Evolutionary conservation across 1,284 basidiomycete genomes (phyloP).

Genomic region (Agaricales sp.): DNA sequence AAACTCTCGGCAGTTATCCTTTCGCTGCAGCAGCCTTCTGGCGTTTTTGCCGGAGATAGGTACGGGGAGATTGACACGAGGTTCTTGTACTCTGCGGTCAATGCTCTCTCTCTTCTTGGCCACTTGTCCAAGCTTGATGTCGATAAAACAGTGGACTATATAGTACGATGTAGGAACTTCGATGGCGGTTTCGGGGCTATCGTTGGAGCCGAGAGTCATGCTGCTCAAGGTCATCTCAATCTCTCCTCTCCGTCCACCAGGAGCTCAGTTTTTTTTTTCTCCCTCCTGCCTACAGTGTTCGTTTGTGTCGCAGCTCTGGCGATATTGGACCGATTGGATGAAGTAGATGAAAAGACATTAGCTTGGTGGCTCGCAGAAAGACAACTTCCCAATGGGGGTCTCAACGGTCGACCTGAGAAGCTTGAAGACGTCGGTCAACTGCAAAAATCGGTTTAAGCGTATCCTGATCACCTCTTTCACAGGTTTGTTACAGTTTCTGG

Average conservation of each 20-base stretch:
- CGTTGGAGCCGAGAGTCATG: slow-evolving; percentile 86
- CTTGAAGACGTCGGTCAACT: slow-evolving; percentile 76
- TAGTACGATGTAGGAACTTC: slow-evolving; percentile 79
- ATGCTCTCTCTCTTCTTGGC: slow-evolving; percentile 75
- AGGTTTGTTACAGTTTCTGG: slow-evolving; percentile 99
- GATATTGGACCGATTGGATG: slow-evolving; percentile 75
- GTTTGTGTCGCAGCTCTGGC: slow-evolving; percentile 84
- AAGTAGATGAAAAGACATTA: slow-evolving; percentile 66
- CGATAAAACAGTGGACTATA: slow-evolving; percentile 64
- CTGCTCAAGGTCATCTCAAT: slow-evolving; percentile 63
- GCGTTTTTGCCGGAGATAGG: slow-evolving; percentile 83
- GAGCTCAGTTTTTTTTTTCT: slow-evolving; percentile 6
- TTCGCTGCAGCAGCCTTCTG: slow-evolving; percentile 75
- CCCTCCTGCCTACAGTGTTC: slow-evolving; percentile 54
- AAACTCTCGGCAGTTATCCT: slow-evolving; percentile 56
- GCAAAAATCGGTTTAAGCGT: neutral
- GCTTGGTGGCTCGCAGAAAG: slow-evolving; percentile 92
- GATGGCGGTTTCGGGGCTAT: slow-evolving; percentile 89
- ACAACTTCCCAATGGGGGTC: slow-evolving; percentile 86
- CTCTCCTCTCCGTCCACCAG: neutral
- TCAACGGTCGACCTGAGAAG: slow-evolving; percentile 96
- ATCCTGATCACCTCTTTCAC: slow-evolving; percentile 5
- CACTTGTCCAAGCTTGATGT: slow-evolving; percentile 52
- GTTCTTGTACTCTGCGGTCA: slow-evolving; percentile 83
- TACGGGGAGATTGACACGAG: slow-evolving; percentile 92